Conservation (phyloP, 148 eudicot genomes). For the Rhododendron kiyosumense region DNA sequence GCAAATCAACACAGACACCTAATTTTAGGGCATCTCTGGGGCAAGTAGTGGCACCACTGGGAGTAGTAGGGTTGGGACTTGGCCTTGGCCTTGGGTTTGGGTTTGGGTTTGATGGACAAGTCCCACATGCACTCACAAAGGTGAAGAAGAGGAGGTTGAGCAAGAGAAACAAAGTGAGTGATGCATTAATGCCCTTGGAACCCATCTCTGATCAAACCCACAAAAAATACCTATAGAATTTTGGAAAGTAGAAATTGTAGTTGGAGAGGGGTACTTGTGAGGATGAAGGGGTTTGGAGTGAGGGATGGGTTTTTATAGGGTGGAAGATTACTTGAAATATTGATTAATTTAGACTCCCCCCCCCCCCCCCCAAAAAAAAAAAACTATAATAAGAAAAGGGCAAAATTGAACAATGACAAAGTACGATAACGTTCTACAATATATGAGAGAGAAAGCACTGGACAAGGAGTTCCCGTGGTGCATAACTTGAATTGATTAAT, state of each 20-base stretch:
- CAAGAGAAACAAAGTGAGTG: constrained; percentile 31
- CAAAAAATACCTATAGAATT: neutral
- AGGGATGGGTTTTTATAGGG: neutral
- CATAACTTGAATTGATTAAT: too few relatives aligned
- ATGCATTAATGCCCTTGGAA: neutral
- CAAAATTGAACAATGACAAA: neutral
- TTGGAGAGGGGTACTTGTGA: neutral
- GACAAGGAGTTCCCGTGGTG: too few relatives aligned
- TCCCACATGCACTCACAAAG: constrained; percentile 20
- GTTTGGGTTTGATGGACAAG: constrained; percentile 12
- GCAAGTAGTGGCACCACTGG: constrained; percentile 21
- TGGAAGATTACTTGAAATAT: neutral
- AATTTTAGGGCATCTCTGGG: constrained; percentile 53
- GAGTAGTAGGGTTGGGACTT: neutral
- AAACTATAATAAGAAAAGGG: neutral
- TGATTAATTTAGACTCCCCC: neutral
- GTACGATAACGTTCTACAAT: neutral
- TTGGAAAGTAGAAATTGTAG: neutral
- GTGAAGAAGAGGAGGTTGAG: constrained; percentile 41
- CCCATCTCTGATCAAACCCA: neutral
- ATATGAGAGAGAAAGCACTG: neutral
- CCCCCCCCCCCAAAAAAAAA: too few relatives aligned
- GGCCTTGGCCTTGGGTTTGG: constrained; percentile 7
- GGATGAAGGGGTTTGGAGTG: neutral
- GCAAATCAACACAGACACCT: constrained; percentile 49